Base-by-base conservation (phyloP, 2,329 filamentous ascomycete species). In the Neoascochyta sp. region DNA sequence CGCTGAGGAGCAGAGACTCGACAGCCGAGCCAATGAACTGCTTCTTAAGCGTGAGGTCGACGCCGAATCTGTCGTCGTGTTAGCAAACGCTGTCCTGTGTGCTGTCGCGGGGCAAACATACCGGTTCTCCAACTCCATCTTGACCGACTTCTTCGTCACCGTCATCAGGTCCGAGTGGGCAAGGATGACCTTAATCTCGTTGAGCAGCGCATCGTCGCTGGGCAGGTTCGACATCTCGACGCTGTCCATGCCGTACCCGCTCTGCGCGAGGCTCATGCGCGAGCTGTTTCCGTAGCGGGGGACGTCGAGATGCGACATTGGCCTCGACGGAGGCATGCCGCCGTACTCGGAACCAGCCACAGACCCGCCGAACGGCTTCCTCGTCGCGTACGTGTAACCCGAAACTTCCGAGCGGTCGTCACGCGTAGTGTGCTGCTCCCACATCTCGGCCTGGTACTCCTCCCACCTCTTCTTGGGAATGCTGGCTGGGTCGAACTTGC, bases 391-490 rank as follows among this genome's bases (percentile, higher is more conserved):
- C 32, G 86, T 93, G 69, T 86, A 85, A 35, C 90, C 90, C n/a
- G 88, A 95, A 29, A 90, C 69, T 63, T 95, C 90, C 7, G 88
- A 95, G 14, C 80, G 70, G 58, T 98, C 92, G 52, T 80, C 76
- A 27, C 73, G 75, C 38, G 83, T 82, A n/a, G 85, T 93, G 66
- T 94, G 86, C 1, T 85, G 83, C 58, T 98, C 92, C 92, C 90
- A 98, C 24, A 98, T 80, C 73, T 96, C 92, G 42, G 84, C 84
- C 65, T 98, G 92, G 64, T 96, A 98, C 55, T 98, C 92, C 64
- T 98, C 92, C 92, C 92, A 98, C 74, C 86, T 92, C 81, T 96
- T 98, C 68, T 86, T 86, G 12, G 92, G 92, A 47, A 98, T 96
- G 20, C 81, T 86, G 25, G 76, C 73, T 9, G 92, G 90, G 58